These are phyloP conservation scores for Helotiales sp. DNA, from an alignment of 2,329 filamentous ascomycete genomes.

Conservation along the genomic window DNA sequence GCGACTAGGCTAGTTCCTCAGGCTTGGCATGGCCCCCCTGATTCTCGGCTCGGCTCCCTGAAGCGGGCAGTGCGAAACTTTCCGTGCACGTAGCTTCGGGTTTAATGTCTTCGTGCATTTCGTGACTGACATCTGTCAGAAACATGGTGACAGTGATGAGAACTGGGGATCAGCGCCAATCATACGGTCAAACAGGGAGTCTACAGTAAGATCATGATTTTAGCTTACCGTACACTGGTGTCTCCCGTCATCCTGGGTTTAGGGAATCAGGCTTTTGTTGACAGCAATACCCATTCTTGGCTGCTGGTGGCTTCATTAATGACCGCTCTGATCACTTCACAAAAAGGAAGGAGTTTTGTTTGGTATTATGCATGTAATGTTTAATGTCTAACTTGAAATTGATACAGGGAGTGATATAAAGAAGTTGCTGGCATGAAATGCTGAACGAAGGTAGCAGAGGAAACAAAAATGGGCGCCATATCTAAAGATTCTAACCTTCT, in stretches of 20 bases:
- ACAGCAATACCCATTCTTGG: neutral
- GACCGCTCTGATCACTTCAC: neutral
- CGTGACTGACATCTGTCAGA: neutral
- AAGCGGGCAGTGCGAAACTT: no score
- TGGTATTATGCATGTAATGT: neutral
- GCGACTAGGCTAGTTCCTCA: no score
- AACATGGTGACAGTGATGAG: neutral
- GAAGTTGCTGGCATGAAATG: neutral
- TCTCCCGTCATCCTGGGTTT: constrained; percentile 11
- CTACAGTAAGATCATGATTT: neutral
- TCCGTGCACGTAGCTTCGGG: constrained; percentile 5
- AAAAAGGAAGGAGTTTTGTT: neutral
- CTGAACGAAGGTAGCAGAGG: neutral
- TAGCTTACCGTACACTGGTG: neutral
- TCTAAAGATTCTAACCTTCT: neutral
- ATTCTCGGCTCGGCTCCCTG: neutral
- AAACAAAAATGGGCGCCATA: neutral
- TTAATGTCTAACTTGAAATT: neutral
- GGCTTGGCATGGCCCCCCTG: neutral
- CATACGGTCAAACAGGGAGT: neutral
- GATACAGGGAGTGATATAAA: neutral
- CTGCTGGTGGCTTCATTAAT: neutral
- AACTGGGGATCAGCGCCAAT: neutral
- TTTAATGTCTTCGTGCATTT: constrained; percentile 15
- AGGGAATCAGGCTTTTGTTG: neutral